phyloP scores from a whole-genome alignment of 1,284 basidiomycete species.

The Tilletia walkeri region DNA sequence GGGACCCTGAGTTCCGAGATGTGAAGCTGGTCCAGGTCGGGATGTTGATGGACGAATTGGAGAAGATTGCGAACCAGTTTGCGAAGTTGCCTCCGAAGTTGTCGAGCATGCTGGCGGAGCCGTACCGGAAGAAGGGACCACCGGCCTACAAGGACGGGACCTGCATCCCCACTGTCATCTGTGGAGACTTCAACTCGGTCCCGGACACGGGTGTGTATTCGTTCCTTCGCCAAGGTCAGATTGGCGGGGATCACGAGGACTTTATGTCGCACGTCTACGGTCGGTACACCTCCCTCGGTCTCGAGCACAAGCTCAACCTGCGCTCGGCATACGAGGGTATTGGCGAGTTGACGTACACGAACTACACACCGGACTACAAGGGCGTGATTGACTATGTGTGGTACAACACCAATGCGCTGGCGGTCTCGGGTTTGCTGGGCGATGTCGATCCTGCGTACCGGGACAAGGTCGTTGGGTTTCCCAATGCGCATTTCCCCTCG shows the following conservation, averaged over 20 bases:
- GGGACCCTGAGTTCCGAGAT: slow-evolving; percentile 89
- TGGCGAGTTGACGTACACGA: slow-evolving; percentile 71
- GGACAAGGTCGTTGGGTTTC: slow-evolving; percentile 90
- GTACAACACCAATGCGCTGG: slow-evolving; percentile 76
- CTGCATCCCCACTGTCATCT: slow-evolving; percentile 87
- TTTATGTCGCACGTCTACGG: slow-evolving; percentile 92
- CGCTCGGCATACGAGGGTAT: slow-evolving; percentile 71
- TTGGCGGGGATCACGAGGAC: slow-evolving; percentile 75
- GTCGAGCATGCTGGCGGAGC: slow-evolving; percentile 48
- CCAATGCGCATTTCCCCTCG: slow-evolving; percentile 85
- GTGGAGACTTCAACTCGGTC: slow-evolving; percentile 92
- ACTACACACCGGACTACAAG: slow-evolving; percentile 71
- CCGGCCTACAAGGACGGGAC: slow-evolving; percentile 70
- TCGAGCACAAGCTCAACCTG: slow-evolving; percentile 75
- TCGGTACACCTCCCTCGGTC: slow-evolving; percentile 83
- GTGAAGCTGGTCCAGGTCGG: slow-evolving; percentile 97
- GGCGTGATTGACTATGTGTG: slow-evolving; percentile 87
- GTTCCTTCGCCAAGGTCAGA: slow-evolving; percentile 71
- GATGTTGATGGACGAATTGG: slow-evolving; percentile 86
- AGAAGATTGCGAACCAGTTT: slow-evolving; percentile 82
- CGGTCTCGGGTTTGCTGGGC: slow-evolving; percentile 81
- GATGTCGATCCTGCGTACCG: slow-evolving; percentile 84
- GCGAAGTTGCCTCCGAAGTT: slow-evolving; percentile 75
- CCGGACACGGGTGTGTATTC: slow-evolving; percentile 88
- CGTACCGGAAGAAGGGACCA: slow-evolving; percentile 34